Evolutionary conservation across 2,329 filamentous ascomycete species (phyloP).

Genomic region (Colletotrichum godetiae): DNA sequence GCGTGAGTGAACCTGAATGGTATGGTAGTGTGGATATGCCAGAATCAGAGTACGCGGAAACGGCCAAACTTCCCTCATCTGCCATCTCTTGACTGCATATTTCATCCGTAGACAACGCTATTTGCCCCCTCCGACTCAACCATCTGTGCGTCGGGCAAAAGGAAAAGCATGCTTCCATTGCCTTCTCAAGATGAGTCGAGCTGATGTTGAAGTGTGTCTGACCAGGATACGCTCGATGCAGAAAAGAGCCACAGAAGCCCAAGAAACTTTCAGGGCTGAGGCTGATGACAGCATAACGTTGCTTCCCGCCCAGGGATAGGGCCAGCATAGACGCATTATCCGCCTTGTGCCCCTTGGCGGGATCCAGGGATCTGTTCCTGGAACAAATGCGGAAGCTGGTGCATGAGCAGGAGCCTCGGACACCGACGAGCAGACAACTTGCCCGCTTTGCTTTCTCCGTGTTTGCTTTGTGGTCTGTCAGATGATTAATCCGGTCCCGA

Average conservation of each 20-base stretch:
- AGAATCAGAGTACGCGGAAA: background rate
- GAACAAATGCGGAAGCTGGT: conserved; percentile 8
- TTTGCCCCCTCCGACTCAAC: background rate
- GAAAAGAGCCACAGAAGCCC: background rate
- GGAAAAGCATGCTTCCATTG: background rate
- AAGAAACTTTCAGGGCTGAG: conserved; percentile 27
- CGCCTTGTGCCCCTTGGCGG: conserved; percentile 28
- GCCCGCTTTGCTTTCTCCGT: background rate
- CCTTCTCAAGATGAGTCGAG: conserved; percentile 8
- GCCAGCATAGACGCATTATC: conserved; percentile 16
- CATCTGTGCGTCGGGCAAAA: conserved; percentile 5
- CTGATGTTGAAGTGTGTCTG: background rate
- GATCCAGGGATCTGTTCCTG: conserved; percentile 22
- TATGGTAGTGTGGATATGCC: background rate
- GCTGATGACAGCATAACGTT: conserved; percentile 31
- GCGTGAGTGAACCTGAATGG: background rate
- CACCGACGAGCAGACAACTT: conserved; percentile 6
- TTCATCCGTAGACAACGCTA: conserved; percentile 14
- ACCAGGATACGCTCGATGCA: background rate
- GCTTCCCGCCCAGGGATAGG: conserved; percentile 30
- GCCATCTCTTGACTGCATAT: conserved; percentile 27
- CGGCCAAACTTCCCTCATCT: background rate
- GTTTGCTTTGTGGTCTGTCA: background rate
- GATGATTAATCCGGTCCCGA: background rate
- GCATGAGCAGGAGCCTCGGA: conserved; percentile 14